Percentiles rank a stretch among this genome's conserved stretches.
Conservation (phyloP, 306 rosid species). For the Lagenaria siceraria region DNA sequence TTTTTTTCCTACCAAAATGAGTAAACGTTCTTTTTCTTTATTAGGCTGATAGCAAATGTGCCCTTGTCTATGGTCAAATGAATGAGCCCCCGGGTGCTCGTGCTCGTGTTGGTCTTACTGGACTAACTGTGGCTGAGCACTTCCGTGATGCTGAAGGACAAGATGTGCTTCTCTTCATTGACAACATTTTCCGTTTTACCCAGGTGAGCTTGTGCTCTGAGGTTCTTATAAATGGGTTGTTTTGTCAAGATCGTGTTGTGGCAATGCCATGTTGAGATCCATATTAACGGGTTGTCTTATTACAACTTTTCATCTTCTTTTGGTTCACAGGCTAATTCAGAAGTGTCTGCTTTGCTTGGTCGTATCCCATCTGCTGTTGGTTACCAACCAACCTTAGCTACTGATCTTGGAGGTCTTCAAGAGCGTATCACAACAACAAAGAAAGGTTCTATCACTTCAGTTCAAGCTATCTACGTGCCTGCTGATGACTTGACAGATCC, state of each 20-base stretch:
- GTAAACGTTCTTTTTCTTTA: not conserved
- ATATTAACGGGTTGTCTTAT: not conserved
- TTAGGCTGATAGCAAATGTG: conserved; percentile 95
- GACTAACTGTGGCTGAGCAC: conserved; percentile 92
- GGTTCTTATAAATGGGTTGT: not conserved
- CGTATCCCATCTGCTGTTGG: conserved; percentile 99
- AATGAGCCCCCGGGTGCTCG: conserved; percentile 99
- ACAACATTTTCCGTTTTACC: conserved; percentile 97
- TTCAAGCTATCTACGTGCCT: conserved; percentile 98
- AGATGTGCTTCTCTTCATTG: conserved; percentile 97
- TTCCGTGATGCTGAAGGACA: conserved; percentile 99
- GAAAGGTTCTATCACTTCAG: conserved; percentile 98
- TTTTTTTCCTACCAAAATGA: not conserved
- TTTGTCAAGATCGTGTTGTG: not conserved
- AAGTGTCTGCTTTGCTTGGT: conserved; percentile 99
- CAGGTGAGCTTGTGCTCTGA: conserved; percentile 32
- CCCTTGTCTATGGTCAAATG: conserved; percentile 98
- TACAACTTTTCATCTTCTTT: not conserved
- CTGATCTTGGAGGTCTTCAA: conserved; percentile 99
- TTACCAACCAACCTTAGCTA: conserved; percentile 94
- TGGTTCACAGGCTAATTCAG: conserved; percentile 74
- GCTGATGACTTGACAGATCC: conserved; percentile 28
- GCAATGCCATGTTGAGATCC: not conserved
- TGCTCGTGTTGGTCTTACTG: conserved; percentile 99
- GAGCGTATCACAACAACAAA: conserved; percentile 98